Evolutionary conservation across 176 grass and related monocot genomes (phyloP).

Genomic region (Bromus sterilis): DNA sequence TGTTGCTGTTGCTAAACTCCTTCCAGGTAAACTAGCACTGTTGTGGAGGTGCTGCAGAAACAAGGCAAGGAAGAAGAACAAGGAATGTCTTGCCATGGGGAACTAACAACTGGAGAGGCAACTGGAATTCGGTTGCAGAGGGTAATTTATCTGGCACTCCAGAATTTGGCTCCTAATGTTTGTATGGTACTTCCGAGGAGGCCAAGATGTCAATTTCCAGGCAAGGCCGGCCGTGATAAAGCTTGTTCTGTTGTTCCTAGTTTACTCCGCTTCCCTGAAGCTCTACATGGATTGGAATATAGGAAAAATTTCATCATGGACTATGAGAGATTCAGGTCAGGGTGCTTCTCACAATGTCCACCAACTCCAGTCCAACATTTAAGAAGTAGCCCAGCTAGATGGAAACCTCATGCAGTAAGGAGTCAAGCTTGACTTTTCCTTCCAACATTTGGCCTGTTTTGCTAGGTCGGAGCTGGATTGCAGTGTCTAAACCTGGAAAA

Average conservation of each 20-base stretch:
- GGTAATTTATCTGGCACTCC: slow-evolving; percentile 24
- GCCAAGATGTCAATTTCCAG: slow-evolving; percentile 20
- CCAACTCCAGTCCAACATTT: background rate
- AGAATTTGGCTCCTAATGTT: slow-evolving; percentile 10
- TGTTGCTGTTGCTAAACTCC: background rate
- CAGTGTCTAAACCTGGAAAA: background rate
- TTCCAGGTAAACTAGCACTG: background rate
- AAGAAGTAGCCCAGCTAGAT: slow-evolving; percentile 8
- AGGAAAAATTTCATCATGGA: slow-evolving; percentile 18
- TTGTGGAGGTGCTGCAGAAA: slow-evolving; percentile 14
- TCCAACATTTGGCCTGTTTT: slow-evolving; percentile 40
- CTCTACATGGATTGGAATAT: background rate
- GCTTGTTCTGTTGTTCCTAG: slow-evolving; percentile 16
- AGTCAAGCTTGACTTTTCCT: slow-evolving; percentile 30
- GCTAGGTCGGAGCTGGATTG: slow-evolving; percentile 7
- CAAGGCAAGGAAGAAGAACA: slow-evolving; percentile 32
- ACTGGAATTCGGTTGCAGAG: slow-evolving; percentile 7
- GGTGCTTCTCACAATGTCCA: background rate
- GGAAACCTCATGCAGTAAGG: slow-evolving; percentile 19
- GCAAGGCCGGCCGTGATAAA: slow-evolving; percentile 9
- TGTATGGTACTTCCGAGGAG: slow-evolving; percentile 11
- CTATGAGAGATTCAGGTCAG: background rate
- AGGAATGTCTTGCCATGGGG: slow-evolving; percentile 29
- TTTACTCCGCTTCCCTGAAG: slow-evolving; percentile 32
- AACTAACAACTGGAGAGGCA: slow-evolving; percentile 14